Base-by-base conservation (phyloP, 768 basidiomycete species). In the Suillus bovinus region DNA sequence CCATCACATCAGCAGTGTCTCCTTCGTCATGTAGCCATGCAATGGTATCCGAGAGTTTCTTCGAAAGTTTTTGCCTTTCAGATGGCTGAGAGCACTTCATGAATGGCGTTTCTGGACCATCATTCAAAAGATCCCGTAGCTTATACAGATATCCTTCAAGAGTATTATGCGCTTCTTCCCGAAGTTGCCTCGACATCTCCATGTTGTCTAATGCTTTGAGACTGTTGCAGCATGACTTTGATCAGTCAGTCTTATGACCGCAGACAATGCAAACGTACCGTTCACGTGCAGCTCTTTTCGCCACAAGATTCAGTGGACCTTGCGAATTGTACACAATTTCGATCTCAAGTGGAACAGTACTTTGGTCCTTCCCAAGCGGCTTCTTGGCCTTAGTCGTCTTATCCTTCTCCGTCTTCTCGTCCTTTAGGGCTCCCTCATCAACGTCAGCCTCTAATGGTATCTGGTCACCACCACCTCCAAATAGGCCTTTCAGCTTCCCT, bases 131-230 rank as follows among this genome's bases (percentile, higher is more conserved):
- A 70, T 94, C 94, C 24, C 93, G 88, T 38, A 97, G 77, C 63
- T 89, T 85, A 78, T 99, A 99, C n/a, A 99, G 76, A 71, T 97
- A 97, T 36, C 89, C 86, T 75, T 99, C 97, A 58, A 99, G 85
- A 29, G 84, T 81, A 76, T 99, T 99, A 34, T 90, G 83, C 3
- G 94, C 93, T 73, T 99, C 97, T 69, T 96, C 96, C 36, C 87
- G 87, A 59, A 86, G 85, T 36, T 80, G 81, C 73, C 93, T 94
- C 20, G 87, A 83, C 2, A 81, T 78, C 77, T 99, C 96, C 60
- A 89, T 87, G 8, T 79, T 73, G 67, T 96, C 92, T 63, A 96
- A 81, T 11, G 87, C 86, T 14, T 89, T 85, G 13, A 99, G 80
- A 72, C 96, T 97, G 64, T 39, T 27, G 24, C 29, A 44, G 54